Conservation (phyloP, 306 rosid species). For the Prunus armeniaca region DNA sequence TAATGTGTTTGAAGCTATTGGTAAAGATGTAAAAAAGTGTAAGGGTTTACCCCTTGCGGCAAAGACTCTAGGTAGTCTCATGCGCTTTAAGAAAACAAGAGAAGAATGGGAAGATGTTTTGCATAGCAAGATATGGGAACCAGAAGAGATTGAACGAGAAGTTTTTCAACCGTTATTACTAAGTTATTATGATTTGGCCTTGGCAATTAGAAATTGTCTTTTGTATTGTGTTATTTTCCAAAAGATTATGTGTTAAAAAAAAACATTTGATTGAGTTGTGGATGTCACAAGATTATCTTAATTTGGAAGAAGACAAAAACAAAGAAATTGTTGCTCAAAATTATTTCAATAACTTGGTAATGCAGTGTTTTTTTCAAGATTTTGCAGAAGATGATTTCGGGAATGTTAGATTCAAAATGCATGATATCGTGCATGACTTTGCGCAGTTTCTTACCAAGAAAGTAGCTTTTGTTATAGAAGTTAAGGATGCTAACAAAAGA, state of each 20-base stretch:
- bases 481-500: neutral
- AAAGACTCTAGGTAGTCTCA: constrained; percentile 8
- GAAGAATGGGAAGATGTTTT: constrained; percentile 8
- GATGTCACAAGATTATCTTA: neutral
- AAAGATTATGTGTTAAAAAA: neutral
- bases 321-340: neutral
- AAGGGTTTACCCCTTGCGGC: neutral
- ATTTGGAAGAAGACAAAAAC: neutral
- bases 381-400: rapidly evolving
- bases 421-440: neutral
- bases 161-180: neutral
- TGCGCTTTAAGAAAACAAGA: neutral
- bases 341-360: neutral
- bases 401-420: neutral
- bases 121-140: neutral
- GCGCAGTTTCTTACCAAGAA: neutral
- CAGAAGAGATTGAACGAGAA: neutral
- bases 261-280: neutral
- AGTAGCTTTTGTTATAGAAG: neutral
- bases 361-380: neutral
- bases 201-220: neutral
- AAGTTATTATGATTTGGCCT: neutral
- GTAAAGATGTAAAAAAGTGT: neutral
- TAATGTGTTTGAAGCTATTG: neutral
- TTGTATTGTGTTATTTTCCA: neutral